A percentile compares a stretch with the other conserved stretches of the same genome.
These are phyloP conservation scores for Acacia acuminata DNA, from an alignment of 306 rosid genomes.

Conservation along the genomic window DNA sequence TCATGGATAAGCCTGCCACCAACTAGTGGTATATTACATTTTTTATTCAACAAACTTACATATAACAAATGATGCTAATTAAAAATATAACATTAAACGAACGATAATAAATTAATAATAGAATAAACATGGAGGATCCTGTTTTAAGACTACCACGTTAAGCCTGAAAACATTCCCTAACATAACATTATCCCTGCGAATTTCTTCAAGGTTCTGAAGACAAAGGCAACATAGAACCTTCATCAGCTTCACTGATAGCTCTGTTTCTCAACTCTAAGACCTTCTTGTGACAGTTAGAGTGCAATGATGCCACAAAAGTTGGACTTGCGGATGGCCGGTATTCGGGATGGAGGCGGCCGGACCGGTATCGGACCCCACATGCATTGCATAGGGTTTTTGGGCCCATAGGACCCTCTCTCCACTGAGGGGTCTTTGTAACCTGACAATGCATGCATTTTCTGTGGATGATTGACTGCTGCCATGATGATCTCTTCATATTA, in stretches of 20 bases:
- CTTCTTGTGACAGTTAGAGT: slow-evolving; percentile 43
- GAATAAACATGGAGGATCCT: slow-evolving; percentile 39
- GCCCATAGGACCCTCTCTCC: slow-evolving; percentile 43
- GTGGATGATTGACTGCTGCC: slow-evolving; percentile 12
- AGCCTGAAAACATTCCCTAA: slow-evolving; percentile 29
- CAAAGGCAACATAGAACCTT: slow-evolving; percentile 26
- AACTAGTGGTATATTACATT: slow-evolving; percentile 13
- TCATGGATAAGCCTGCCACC: background rate
- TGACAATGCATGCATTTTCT: slow-evolving; percentile 37
- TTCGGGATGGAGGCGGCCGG: slow-evolving; percentile 41
- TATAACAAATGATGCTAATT: slow-evolving; percentile 28
- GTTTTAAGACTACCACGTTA: slow-evolving; percentile 41
- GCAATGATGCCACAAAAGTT: slow-evolving; percentile 33
- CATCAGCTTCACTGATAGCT: slow-evolving; percentile 13
- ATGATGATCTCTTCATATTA: slow-evolving; percentile 28
- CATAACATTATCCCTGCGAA: slow-evolving; percentile 31
- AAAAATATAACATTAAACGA: slow-evolving; percentile 16
- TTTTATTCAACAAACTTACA: slow-evolving; percentile 39
- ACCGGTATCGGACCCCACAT: slow-evolving; percentile 42
- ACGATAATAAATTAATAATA: background rate
- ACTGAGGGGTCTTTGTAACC: slow-evolving; percentile 34
- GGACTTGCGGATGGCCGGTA: slow-evolving; percentile 45
- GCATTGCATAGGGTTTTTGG: slow-evolving; percentile 40
- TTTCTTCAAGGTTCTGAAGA: slow-evolving; percentile 32
- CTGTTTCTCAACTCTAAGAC: slow-evolving; percentile 26